These are phyloP conservation scores for Xanthoparmelia taractica DNA, from an alignment of 495 filamentous ascomycete genomes.

Conservation along the genomic window DNA sequence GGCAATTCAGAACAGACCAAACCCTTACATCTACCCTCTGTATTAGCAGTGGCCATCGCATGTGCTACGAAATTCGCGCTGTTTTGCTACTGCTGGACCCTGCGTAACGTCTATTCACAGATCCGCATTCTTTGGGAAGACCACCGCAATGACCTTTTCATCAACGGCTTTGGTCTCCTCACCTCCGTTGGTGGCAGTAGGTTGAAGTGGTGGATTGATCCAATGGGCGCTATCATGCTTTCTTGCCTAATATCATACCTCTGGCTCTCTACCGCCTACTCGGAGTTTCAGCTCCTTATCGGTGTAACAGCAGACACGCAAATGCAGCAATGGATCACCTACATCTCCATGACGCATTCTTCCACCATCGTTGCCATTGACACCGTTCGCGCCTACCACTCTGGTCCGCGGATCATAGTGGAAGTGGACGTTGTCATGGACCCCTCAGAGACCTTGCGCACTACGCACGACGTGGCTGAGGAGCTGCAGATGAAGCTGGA, in stretches of 20 bases:
- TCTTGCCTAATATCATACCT: conserved; percentile 65
- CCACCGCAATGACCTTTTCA: conserved; percentile 79
- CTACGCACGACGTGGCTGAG: conserved; percentile 90
- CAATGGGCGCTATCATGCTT: conserved; percentile 80
- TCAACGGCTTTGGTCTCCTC: conserved; percentile 86
- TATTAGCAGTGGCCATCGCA: conserved; percentile 80
- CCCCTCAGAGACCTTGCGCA: conserved; percentile 53
- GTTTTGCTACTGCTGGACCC: conserved; percentile 86
- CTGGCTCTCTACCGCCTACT: conserved; percentile 79
- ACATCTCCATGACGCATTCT: conserved; percentile 91
- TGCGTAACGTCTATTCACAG: conserved; percentile 83
- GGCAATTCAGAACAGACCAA: conserved; percentile 38
- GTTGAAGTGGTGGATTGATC: conserved; percentile 91
- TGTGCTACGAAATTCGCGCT: conserved; percentile 75
- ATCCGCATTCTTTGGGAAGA: conserved; percentile 90
- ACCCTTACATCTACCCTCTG: conserved; percentile 71
- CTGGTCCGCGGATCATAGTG: conserved; percentile 79
- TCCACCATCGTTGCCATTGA: conserved; percentile 75
- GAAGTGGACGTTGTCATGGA: conserved; percentile 90
- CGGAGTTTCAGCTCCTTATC: conserved; percentile 83
- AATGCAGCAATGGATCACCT: conserved; percentile 90
- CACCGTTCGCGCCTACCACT: conserved; percentile 89
- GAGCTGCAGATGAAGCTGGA: conserved; percentile 92
- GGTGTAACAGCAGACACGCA: conserved; percentile 79
- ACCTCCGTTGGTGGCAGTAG: conserved; percentile 82